Evolutionary conservation across 805 yeast species (phyloP).

Genomic region (Cyberlindnera maritima): DNA sequence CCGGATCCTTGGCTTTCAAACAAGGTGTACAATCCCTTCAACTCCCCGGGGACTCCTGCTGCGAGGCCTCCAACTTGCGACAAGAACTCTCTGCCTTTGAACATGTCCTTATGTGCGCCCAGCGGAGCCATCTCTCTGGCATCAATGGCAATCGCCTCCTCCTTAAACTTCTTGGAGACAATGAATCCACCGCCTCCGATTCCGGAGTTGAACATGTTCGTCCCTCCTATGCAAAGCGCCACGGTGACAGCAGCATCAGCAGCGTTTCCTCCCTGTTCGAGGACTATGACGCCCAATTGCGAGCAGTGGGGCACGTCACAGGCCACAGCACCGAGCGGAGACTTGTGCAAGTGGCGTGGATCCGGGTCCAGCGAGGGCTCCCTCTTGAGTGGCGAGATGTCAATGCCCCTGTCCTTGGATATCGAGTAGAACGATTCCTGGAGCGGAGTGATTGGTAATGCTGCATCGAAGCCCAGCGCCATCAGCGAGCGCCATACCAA

Average conservation of each 20-base stretch:
- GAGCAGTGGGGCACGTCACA: slow-evolving; percentile 36
- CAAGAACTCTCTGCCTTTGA: slow-evolving; percentile 39
- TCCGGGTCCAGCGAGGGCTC: slow-evolving; percentile 37
- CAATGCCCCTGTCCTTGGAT: slow-evolving; percentile 33
- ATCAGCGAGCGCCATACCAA: slow-evolving; percentile 8
- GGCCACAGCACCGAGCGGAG: slow-evolving; percentile 24
- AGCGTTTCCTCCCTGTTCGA: slow-evolving; percentile 59
- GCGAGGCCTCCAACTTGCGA: slow-evolving; percentile 85
- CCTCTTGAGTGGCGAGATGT: slow-evolving; percentile 35
- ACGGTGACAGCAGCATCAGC: slow-evolving; percentile 93
- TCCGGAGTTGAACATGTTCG: slow-evolving; percentile 82
- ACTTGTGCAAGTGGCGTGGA: slow-evolving; percentile 23
- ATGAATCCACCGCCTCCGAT: slow-evolving; percentile 86
- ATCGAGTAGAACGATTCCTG: slow-evolving; percentile 2
- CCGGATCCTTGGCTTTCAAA: slow-evolving; percentile 67
- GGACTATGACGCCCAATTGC: slow-evolving; percentile 32
- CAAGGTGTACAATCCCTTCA: slow-evolving; percentile 74
- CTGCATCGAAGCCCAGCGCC: neutral
- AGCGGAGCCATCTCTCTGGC: slow-evolving; percentile 89
- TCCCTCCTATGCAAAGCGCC: slow-evolving; percentile 82
- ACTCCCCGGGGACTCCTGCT: slow-evolving; percentile 87
- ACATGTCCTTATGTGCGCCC: slow-evolving; percentile 64
- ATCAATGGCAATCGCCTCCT: slow-evolving; percentile 63
- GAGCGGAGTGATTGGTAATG: neutral
- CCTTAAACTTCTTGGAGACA: slow-evolving; percentile 38